Percentiles rank a stretch among this genome's conserved stretches.
Evolutionary conservation across 805 yeast species (phyloP).

Genomic region (Pichia gijzeniarum): DNA sequence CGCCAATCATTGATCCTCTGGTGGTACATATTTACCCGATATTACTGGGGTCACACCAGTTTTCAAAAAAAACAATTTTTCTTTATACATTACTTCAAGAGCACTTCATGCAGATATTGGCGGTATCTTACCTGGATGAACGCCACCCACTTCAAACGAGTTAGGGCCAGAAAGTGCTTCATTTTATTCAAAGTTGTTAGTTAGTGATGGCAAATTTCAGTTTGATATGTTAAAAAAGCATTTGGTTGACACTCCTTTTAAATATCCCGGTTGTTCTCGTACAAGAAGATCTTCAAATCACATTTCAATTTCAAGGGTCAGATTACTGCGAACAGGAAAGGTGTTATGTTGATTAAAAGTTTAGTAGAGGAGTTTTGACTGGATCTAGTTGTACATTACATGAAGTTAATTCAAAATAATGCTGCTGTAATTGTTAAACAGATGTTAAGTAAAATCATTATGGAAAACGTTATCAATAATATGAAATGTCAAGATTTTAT

Average conservation of each 20-base stretch:
- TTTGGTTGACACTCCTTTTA: conserved; percentile 67
- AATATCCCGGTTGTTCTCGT: conserved; percentile 82
- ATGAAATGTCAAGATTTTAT: conserved; percentile 57
- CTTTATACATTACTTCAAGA: conserved; percentile 86
- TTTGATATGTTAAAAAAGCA: conserved; percentile 54
- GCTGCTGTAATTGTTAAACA: conserved; percentile 63
- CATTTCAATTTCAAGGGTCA: conserved; percentile 81
- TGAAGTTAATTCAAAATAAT: conserved; percentile 75
- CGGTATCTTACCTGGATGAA: conserved; percentile 83
- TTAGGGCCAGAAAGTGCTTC: conserved; percentile 89
- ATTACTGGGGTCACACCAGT: conserved; percentile 92
- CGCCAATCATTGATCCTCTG: conserved; percentile 74
- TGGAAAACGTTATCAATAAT: conserved; percentile 31
- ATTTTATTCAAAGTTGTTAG: conserved; percentile 73
- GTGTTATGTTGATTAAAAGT: conserved; percentile 55
- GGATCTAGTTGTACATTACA: conserved; percentile 56
- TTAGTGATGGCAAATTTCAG: conserved; percentile 65
- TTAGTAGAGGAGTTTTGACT: conserved; percentile 61
- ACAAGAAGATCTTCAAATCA: conserved; percentile 79
- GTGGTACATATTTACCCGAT: conserved; percentile 87
- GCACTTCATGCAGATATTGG: conserved; percentile 98
- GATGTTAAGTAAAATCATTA: conserved; percentile 37
- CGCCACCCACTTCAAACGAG: conserved; percentile 87
- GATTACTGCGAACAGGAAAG: conserved; percentile 82
- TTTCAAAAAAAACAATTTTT: conserved; percentile 49